Evolutionary conservation across 2,329 filamentous ascomycete genomes (phyloP).

Genomic region (Trematosphaeria pertusa): DNA sequence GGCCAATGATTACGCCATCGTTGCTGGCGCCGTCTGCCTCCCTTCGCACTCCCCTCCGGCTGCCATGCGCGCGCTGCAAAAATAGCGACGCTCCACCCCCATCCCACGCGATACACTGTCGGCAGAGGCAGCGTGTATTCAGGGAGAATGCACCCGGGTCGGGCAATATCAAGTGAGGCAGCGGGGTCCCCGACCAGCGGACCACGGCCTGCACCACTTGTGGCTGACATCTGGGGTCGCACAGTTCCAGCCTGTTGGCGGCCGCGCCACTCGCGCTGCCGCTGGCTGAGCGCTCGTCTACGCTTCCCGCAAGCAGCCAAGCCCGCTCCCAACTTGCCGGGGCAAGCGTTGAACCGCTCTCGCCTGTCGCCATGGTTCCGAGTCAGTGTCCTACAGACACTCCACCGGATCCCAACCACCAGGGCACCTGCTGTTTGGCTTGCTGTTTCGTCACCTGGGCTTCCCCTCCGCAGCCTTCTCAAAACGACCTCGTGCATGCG

Average conservation of each 20-base stretch:
- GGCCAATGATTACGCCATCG: background rate
- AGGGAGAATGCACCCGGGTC: slow-evolving; percentile 22
- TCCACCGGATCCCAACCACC: slow-evolving; percentile 11
- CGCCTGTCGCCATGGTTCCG: slow-evolving; percentile 20
- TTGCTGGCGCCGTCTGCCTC: background rate
- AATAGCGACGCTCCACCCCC: slow-evolving; percentile 23
- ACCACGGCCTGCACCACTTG: slow-evolving; percentile 11
- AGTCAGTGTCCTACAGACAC: slow-evolving; percentile 20
- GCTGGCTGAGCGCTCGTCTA: slow-evolving; percentile 15
- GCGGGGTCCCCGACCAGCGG: slow-evolving; percentile 26
- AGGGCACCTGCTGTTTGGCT: slow-evolving; percentile 6
- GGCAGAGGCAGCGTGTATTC: slow-evolving; percentile 14
- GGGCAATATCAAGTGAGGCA: slow-evolving; percentile 13
- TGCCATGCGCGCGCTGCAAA: slow-evolving; percentile 18
- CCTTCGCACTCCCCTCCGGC: no score
- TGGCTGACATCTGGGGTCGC: slow-evolving; percentile 26
- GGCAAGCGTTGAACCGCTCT: slow-evolving; percentile 26
- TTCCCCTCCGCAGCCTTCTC: slow-evolving; percentile 7
- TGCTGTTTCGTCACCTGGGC: slow-evolving; percentile 1
- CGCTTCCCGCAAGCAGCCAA: slow-evolving; percentile 16
- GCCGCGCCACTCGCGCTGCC: slow-evolving; percentile 10
- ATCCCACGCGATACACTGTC: slow-evolving; percentile 22
- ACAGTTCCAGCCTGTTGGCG: slow-evolving; percentile 23
- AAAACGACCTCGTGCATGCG: slow-evolving; percentile 18
- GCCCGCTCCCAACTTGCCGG: slow-evolving; percentile 19